Conservation (phyloP, 345 rosid genomes). For the Chamaenerion angustifolium region DNA sequence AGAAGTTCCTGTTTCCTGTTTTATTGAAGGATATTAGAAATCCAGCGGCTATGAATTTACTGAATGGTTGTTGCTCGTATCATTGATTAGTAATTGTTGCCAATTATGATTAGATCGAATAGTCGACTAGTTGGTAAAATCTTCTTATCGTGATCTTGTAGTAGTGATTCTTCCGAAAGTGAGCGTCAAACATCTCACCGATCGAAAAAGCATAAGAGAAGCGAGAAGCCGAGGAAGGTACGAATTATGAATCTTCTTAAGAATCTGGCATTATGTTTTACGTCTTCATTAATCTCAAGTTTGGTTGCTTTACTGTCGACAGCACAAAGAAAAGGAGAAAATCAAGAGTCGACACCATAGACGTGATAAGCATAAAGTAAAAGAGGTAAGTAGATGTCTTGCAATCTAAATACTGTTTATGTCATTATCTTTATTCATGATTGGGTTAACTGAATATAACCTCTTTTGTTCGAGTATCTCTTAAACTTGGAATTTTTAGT, state of each 20-base stretch:
- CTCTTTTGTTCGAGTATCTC: too few relatives aligned
- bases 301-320: constrained; percentile 4
- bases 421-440: not conserved
- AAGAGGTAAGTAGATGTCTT: constrained; percentile 48
- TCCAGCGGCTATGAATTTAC: too few relatives aligned
- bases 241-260: constrained; percentile 2
- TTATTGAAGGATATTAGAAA: too few relatives aligned
- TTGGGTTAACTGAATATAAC: not conserved
- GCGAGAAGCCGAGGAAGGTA: constrained; percentile 72
- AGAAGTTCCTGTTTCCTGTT: too few relatives aligned
- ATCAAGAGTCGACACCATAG: constrained; percentile 60
- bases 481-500: too few relatives aligned
- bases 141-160: not conserved
- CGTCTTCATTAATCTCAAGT: constrained; percentile 4
- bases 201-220: constrained; percentile 61
- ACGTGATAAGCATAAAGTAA: constrained; percentile 56
- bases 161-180: constrained; percentile 33
- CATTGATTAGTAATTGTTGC: too few relatives aligned
- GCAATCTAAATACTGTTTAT: not conserved
- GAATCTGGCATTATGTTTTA: not conserved
- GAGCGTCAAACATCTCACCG: constrained; percentile 41
- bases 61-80: too few relatives aligned
- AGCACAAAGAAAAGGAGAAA: constrained; percentile 60
- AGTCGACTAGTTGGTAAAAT: too few relatives aligned
- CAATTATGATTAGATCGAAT: too few relatives aligned